Conservation (phyloP, 2,329 filamentous ascomycete species). For the Fusarium euwallaceae region DNA sequence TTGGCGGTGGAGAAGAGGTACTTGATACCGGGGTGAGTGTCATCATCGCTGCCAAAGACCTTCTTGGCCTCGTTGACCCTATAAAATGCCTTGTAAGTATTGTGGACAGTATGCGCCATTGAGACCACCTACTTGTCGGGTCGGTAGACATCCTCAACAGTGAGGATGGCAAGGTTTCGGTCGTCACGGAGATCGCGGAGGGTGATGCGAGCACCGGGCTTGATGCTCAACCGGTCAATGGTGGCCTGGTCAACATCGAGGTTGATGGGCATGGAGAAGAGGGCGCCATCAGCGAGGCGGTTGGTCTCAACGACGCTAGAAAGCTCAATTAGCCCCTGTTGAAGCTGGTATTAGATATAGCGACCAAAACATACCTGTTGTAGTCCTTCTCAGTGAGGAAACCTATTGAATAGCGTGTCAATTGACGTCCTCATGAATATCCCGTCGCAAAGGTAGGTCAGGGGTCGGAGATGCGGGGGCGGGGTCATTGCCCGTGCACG, state of each 20-base stretch:
- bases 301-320: constrained; percentile 86
- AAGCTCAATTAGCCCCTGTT: constrained; percentile 44
- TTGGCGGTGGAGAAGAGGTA: constrained; percentile 85
- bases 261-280: constrained; percentile 98
- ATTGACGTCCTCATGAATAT: constrained; percentile 18
- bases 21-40: constrained; percentile 91
- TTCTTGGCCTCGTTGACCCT: constrained; percentile 91
- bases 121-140: constrained; percentile 85
- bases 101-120: background rate
- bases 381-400: constrained; percentile 99
- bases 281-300: constrained; percentile 87
- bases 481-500: constrained; percentile 37
- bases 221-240: constrained; percentile 81
- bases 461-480: constrained; percentile 42
- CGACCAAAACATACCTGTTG: constrained; percentile 75
- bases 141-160: constrained; percentile 93
- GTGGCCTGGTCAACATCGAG: constrained; percentile 84
- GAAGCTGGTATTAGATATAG: background rate
- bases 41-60: constrained; percentile 92
- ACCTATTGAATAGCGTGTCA: constrained; percentile 64
- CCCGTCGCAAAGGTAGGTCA: constrained; percentile 21
- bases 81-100: constrained; percentile 37
- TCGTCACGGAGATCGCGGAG: constrained; percentile 97
- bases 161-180: constrained; percentile 94
- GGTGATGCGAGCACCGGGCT: constrained; percentile 84